A percentile compares a stretch with the other conserved stretches of the same genome.
These are phyloP conservation scores for Neurospora crassa DNA, from an alignment of 2,329 filamentous ascomycete species.

Conservation along the genomic window DNA sequence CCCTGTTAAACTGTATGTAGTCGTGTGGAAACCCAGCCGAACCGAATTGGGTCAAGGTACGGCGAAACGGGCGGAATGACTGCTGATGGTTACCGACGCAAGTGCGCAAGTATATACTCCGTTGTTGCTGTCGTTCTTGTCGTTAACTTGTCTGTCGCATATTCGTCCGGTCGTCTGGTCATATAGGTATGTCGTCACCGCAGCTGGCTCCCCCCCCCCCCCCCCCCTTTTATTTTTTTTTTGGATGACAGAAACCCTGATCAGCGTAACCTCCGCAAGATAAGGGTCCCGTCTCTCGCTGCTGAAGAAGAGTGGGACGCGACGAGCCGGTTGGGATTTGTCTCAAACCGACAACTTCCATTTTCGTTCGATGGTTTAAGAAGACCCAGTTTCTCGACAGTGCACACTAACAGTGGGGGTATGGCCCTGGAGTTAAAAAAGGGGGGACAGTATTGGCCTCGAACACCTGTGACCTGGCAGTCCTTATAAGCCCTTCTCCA, in stretches of 20 bases:
- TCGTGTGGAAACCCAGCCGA: not conserved
- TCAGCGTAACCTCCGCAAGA: not conserved
- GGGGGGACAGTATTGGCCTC: not conserved
- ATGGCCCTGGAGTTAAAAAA: not conserved
- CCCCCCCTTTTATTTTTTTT: too few species aligned
- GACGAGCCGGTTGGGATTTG: not conserved
- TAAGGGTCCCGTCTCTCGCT: not conserved
- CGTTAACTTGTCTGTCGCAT: not conserved
- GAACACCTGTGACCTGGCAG: not conserved
- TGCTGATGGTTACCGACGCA: not conserved
- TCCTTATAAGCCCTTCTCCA: not conserved
- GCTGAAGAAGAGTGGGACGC: not conserved
- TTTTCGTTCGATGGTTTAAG: not conserved
- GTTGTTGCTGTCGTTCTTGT: not conserved
- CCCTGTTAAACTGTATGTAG: not conserved
- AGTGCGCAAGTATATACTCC: not conserved
- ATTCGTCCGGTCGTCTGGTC: not conserved
- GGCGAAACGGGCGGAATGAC: not conserved
- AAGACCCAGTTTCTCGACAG: not conserved
- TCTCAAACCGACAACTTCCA: not conserved
- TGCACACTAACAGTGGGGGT: not conserved
- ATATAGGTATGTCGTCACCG: not conserved
- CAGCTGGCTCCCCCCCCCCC: not conserved
- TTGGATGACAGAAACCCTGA: not conserved
- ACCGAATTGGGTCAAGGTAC: not conserved